Base-by-base conservation (phyloP, 306 rosid species). In the Albizia julibrissin region DNA sequence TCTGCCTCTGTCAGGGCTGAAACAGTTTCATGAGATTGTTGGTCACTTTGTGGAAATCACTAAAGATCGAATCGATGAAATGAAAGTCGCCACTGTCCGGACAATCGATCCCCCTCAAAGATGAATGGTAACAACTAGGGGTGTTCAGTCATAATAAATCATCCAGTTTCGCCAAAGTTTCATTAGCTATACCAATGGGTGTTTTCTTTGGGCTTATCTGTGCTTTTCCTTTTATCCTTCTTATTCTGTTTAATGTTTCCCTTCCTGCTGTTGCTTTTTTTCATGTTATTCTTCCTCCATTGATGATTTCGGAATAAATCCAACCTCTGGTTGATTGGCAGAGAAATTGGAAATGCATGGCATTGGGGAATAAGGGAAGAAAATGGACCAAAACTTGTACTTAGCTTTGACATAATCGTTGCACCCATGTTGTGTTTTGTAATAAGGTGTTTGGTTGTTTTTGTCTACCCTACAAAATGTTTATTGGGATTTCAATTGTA, bases 31-130 rank as follows among this genome's bases (percentile, higher is more conserved):
- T 85, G 99, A 96, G 84, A 92, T 92, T 61, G 94, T 96, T 50
- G 99, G 99, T 80, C 99, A 96, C 87, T 96, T 96, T 83, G 99
- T 96, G 85, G 99, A 96, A 86, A 92, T 96, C 87, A 96, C 98
- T 78, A 96, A 96, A 83, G 99, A 96, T 80, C 87, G 94, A 84
- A 86, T 93, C 42, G 99, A 96, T 85, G 98, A 94, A 82, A 93
- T 96, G 99, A 58, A 96, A 16, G 94, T 89, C 16, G 99, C 97
- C 71, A 93, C 91, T 85, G 97, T 96, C 79, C 97, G 99, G 72
- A 96, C 98, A 3, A 90, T 96, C 82, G 99, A 96, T 69, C 91
- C 98, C 33, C 97, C 98, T 77, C 99, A 93, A 79, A 92, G 97
- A 89, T 92, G 89, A 95, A 84, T 79, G 74, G 75, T 73, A 68